Evolutionary conservation across 169 alveolate genomes (phyloP).

Genomic region (Eimeria acervulina): DNA sequence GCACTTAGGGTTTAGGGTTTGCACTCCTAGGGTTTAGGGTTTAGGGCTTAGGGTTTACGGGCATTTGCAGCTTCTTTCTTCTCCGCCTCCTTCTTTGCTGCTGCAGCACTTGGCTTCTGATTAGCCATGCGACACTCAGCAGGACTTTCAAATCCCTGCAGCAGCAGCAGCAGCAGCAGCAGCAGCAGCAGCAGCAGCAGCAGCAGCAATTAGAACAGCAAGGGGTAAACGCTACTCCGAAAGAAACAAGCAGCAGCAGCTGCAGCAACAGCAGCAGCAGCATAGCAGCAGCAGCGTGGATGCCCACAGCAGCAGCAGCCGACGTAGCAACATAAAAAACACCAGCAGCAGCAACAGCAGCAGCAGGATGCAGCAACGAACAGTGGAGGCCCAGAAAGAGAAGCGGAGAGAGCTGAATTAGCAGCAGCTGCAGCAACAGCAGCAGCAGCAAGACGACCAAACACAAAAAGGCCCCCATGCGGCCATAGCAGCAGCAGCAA

Average conservation of each 20-base stretch:
- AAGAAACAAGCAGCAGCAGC: not conserved
- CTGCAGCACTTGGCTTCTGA: constrained; percentile 62
- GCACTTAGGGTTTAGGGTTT: too few relatives aligned
- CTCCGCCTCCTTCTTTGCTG: constrained; percentile 17
- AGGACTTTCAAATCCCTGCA: not conserved
- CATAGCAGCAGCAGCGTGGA: not conserved
- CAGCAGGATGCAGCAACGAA: not conserved
- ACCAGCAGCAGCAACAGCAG: not conserved
- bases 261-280: constrained; percentile 28
- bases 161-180: constrained; percentile 50
- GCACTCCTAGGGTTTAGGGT: too few relatives aligned
- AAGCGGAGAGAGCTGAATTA: not conserved
- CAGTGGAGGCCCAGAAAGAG: not conserved
- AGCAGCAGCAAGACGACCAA: not conserved
- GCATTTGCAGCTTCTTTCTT: not conserved
- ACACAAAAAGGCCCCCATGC: not conserved
- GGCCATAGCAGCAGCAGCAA: not conserved
- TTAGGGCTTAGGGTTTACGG: not conserved
- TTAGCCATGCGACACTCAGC: constrained; percentile 73
- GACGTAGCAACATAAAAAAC: not conserved
- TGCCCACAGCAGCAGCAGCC: not conserved
- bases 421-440: constrained; percentile 6
- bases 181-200: too few relatives aligned
- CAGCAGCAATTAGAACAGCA: not conserved
- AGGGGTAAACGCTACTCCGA: not conserved